Evolutionary conservation across 208 protist genomes (phyloP).

Genomic region (Angomonas deanei): DNA sequence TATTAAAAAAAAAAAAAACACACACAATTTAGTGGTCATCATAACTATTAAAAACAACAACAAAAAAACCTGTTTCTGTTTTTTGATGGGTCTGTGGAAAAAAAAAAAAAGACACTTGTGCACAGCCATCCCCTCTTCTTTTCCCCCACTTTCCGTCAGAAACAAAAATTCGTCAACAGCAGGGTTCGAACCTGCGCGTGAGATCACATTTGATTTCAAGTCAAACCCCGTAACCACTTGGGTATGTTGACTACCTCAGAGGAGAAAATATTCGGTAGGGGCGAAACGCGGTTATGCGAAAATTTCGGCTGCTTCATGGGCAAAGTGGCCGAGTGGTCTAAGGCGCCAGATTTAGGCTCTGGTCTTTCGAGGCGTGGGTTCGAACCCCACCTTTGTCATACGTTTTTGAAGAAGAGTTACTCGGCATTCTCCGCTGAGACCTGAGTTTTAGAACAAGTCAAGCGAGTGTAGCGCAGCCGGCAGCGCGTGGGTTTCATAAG

Average conservation of each 20-base stretch:
- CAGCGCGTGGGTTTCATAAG: constrained; percentile 95
- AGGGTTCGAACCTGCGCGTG: constrained; percentile 88
- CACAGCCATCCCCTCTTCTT: too few species aligned
- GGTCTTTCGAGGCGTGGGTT: constrained; percentile 71
- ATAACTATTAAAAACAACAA: constrained; percentile 7
- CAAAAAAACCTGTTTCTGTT: constrained; percentile 4
- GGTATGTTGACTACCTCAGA: constrained; percentile 56
- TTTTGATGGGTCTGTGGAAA: background rate
- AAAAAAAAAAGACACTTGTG: background rate
- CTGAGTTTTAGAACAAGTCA: too few species aligned
- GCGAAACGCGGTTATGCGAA: background rate
- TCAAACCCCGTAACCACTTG: constrained; percentile 89
- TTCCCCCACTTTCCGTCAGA: too few species aligned
- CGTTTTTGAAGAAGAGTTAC: too few species aligned
- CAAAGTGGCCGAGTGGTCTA: constrained; percentile 47
- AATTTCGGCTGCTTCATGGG: background rate
- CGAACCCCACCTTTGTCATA: constrained; percentile 60
- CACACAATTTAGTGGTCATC: background rate
- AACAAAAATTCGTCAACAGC: constrained; percentile 49
- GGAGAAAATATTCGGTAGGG: background rate
- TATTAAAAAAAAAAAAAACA: constrained; percentile 11
- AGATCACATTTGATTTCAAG: constrained; percentile 90
- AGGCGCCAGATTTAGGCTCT: constrained; percentile 77
- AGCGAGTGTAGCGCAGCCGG: constrained; percentile 92
- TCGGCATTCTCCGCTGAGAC: too few species aligned